Percentiles rank a stretch among this genome's conserved stretches.
These are phyloP conservation scores for Podospora appendiculata DNA, from an alignment of 495 filamentous ascomycete species.

Conservation along the genomic window DNA sequence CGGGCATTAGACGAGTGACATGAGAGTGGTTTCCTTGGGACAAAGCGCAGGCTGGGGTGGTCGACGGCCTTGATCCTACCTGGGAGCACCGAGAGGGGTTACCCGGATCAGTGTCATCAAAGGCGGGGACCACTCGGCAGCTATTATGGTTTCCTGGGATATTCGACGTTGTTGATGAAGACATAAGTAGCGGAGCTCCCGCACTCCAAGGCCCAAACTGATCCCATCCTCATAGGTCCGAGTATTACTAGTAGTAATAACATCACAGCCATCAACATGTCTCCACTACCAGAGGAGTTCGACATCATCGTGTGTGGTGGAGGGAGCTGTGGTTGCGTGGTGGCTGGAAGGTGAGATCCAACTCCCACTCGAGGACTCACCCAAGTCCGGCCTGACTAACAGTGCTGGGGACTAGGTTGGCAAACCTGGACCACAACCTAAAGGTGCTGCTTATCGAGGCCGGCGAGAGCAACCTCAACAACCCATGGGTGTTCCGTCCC, in stretches of 20 bases:
- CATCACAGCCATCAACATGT: constrained; percentile 18
- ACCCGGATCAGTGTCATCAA: neutral
- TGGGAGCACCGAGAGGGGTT: neutral
- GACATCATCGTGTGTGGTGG: constrained; percentile 82
- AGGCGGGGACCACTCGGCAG: constrained; percentile 6
- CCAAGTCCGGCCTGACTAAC: too few relatives aligned
- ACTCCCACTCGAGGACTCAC: neutral
- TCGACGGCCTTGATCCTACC: neutral
- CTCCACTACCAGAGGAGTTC: constrained; percentile 57
- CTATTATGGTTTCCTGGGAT: neutral
- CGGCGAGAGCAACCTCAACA: constrained; percentile 74
- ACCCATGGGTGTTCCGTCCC: constrained; percentile 74
- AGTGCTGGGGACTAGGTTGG: constrained; percentile 41
- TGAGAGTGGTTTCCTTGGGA: neutral
- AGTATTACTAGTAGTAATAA: neutral
- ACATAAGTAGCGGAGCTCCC: neutral
- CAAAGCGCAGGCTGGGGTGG: neutral
- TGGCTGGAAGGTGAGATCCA: constrained; percentile 52
- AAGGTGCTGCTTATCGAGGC: constrained; percentile 73
- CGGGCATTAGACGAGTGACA: neutral
- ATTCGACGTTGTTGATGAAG: neutral
- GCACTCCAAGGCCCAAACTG: neutral
- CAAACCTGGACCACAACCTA: constrained; percentile 74
- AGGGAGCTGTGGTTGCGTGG: constrained; percentile 63
- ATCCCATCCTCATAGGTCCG: neutral